These are phyloP conservation scores for Conticribra weissflogii DNA, from an alignment of 108 stramenopile genomes.

Conservation along the genomic window DNA sequence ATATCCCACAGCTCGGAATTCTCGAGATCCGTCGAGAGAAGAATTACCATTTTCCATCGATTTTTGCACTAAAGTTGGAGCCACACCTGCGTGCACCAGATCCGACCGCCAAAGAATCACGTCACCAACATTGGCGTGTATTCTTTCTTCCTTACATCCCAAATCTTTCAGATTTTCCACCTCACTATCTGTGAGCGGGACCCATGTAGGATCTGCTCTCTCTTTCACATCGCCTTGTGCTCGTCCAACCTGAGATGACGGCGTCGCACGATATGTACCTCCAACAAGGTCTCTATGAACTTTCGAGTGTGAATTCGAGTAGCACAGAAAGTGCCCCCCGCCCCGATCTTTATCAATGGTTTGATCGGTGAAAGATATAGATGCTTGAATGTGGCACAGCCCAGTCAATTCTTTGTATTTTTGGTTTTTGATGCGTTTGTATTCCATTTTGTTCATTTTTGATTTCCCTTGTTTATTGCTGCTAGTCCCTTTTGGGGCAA, in stretches of 20 bases:
- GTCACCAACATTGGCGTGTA: conserved; percentile 58
- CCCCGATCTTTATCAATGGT: conserved; percentile 32
- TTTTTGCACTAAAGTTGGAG: conserved; percentile 23
- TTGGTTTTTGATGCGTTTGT: conserved; percentile 30
- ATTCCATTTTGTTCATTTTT: conserved; percentile 21
- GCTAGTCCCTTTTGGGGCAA: background rate
- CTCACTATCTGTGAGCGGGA: conserved; percentile 46
- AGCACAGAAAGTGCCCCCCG: conserved; percentile 53
- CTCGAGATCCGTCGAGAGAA: conserved; percentile 9
- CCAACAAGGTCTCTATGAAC: conserved; percentile 40
- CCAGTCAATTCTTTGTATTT: conserved; percentile 35
- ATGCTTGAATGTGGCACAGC: conserved; percentile 50
- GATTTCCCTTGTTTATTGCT: background rate
- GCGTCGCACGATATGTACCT: conserved; percentile 46
- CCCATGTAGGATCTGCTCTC: conserved; percentile 31
- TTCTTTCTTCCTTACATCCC: conserved; percentile 31
- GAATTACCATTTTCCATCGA: background rate
- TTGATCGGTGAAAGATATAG: conserved; percentile 56
- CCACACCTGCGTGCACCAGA: conserved; percentile 44
- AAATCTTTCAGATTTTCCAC: conserved; percentile 20
- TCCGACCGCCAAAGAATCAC: conserved; percentile 75
- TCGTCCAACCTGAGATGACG: conserved; percentile 4
- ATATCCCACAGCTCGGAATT: conserved; percentile 53
- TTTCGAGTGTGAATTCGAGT: conserved; percentile 41
- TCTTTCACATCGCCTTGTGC: conserved; percentile 4